A percentile compares a stretch with the other conserved stretches of the same genome.
Evolutionary conservation across 2,329 filamentous ascomycete genomes (phyloP).

Genomic region (Ophiostoma quercus): DNA sequence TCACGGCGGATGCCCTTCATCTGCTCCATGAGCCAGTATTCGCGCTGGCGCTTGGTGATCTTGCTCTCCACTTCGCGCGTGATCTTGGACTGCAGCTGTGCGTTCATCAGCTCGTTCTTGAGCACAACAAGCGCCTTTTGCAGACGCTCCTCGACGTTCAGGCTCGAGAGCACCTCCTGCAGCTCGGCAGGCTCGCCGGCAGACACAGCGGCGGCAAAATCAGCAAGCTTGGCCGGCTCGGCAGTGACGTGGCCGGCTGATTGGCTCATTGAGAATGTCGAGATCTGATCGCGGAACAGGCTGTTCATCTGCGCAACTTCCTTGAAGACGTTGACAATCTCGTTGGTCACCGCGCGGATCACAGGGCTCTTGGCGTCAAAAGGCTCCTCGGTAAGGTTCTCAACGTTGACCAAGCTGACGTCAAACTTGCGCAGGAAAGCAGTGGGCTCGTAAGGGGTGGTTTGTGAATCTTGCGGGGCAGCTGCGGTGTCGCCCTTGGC

Average conservation of each 20-base stretch:
- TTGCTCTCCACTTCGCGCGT: conserved; percentile 96
- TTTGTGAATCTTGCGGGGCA: conserved; percentile 3
- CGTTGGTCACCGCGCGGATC: conserved; percentile 87
- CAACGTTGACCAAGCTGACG: conserved; percentile 90
- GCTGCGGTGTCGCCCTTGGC: conserved; percentile 45
- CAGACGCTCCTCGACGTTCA: conserved; percentile 88
- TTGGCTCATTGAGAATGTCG: conserved; percentile 92
- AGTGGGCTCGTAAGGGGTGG: conserved; percentile 67
- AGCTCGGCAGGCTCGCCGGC: conserved; percentile 86
- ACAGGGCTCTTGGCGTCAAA: conserved; percentile 85
- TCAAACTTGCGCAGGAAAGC: conserved; percentile 87
- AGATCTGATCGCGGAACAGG: conserved; percentile 94
- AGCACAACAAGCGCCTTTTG: conserved; percentile 86
- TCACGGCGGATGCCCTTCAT: conserved; percentile 98
- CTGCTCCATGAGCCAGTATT: conserved; percentile 99
- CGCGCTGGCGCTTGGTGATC: conserved; percentile 92
- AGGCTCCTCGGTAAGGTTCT: conserved; percentile 83
- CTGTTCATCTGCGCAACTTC: conserved; percentile 92
- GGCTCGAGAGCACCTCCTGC: conserved; percentile 80
- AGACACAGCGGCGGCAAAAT: conserved; percentile 96
- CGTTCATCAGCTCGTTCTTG: conserved; percentile 98
- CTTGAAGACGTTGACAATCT: conserved; percentile 98
- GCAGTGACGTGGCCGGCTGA: conserved; percentile 91
- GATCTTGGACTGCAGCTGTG: conserved; percentile 93
- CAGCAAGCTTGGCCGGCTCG: conserved; percentile 89